A percentile compares a stretch with the other conserved stretches of the same genome.
These are phyloP conservation scores for Austroboletus festivus DNA, from an alignment of 768 basidiomycete species.

Conservation along the genomic window DNA sequence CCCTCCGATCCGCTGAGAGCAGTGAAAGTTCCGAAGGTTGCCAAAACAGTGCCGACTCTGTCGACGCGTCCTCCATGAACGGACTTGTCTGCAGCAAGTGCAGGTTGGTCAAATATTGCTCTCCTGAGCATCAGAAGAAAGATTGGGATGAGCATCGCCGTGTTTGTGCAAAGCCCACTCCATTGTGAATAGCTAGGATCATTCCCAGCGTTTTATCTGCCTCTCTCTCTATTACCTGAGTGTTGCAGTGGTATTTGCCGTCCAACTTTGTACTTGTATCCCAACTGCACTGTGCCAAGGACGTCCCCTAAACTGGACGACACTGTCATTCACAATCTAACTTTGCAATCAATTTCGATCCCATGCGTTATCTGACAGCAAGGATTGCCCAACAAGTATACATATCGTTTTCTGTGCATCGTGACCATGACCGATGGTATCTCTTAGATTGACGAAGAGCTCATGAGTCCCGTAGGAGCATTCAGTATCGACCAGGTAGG, in stretches of 20 bases:
- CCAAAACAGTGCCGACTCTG: conserved; percentile 40
- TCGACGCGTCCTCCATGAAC: conserved; percentile 28
- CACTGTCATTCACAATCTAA: too few species aligned
- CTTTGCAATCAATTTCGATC: too few species aligned
- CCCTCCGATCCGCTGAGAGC: conserved; percentile 30
- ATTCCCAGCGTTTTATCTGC: background rate
- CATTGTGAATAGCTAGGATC: conserved; percentile 13
- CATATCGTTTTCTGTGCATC: background rate
- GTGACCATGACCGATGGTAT: background rate
- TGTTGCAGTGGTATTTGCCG: too few species aligned
- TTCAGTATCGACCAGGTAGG: conserved; percentile 91
- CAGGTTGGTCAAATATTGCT: conserved; percentile 76
- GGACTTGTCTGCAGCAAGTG: conserved; percentile 76
- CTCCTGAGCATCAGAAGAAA: conserved; percentile 66
- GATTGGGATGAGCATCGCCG: conserved; percentile 79
- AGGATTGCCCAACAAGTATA: conserved; percentile 72
- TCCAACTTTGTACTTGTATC: background rate
- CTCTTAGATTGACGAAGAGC: conserved; percentile 89
- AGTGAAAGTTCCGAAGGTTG: conserved; percentile 47
- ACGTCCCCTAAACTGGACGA: too few species aligned
- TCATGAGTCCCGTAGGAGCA: conserved; percentile 85
- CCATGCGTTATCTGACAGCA: conserved; percentile 66
- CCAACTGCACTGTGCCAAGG: too few species aligned
- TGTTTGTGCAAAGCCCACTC: conserved; percentile 50
- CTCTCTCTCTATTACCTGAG: background rate